A percentile compares a stretch with the other conserved stretches of the same genome.
These are phyloP conservation scores for Salix caprea DNA, from an alignment of 345 rosid species.

Conservation along the genomic window DNA sequence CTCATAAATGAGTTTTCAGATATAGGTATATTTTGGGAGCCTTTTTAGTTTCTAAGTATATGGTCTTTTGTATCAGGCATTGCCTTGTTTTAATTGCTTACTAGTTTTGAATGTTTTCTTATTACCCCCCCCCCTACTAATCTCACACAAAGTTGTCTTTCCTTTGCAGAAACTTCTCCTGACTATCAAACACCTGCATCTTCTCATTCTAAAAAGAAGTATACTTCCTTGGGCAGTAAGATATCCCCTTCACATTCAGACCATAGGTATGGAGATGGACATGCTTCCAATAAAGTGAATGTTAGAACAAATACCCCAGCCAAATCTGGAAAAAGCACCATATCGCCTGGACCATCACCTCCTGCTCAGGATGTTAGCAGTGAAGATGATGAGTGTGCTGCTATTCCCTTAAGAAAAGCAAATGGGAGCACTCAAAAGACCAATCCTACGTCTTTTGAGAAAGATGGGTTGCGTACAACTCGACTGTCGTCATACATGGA, in stretches of 20 bases:
- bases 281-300: slow-evolving; percentile 29
- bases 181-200: slow-evolving; percentile 24
- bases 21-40: slow-evolving; percentile 34
- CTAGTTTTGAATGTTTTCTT: not conserved
- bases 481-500: slow-evolving; percentile 11
- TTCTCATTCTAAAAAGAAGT: slow-evolving; percentile 29
- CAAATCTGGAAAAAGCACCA: slow-evolving; percentile 27
- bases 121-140: not conserved
- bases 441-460: slow-evolving; percentile 12
- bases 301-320: slow-evolving; percentile 8
- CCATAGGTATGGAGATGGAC: slow-evolving; percentile 16
- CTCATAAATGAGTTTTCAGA: slow-evolving; percentile 21
- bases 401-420: slow-evolving; percentile 14
- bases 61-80: not conserved
- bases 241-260: slow-evolving; percentile 26
- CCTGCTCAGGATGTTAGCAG: slow-evolving; percentile 26
- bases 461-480: slow-evolving; percentile 14
- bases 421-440: slow-evolving; percentile 21
- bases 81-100: not conserved
- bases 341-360: slow-evolving; percentile 21
- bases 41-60: slow-evolving; percentile 1
- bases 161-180: slow-evolving; percentile 44
- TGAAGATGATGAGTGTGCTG: slow-evolving; percentile 27
- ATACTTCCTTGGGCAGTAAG: slow-evolving; percentile 23
- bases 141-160: slow-evolving; percentile 20